Percentiles rank a stretch among this genome's conserved stretches.
phyloP scores from a whole-genome alignment of 805 yeast species.

The Saturnispora sekii region DNA sequence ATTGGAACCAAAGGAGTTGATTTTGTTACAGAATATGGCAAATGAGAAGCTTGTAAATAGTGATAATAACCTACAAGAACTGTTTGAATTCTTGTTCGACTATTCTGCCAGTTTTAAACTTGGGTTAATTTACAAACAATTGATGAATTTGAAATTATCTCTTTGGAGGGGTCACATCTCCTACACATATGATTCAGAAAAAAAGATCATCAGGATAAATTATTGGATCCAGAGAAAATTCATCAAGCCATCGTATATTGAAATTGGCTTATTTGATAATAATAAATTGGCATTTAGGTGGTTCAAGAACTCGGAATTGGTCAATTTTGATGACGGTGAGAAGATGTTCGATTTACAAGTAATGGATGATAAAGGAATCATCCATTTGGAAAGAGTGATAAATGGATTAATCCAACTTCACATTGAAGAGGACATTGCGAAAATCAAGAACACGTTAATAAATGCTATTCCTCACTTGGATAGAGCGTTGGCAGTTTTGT shows the following conservation, averaged over 20 bases:
- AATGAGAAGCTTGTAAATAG: conserved; percentile 37
- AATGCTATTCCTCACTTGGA: conserved; percentile 23
- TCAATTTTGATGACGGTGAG: conserved; percentile 7
- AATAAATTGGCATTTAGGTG: conserved; percentile 47
- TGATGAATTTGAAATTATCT: conserved; percentile 39
- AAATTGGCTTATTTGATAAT: conserved; percentile 45
- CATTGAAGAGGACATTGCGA: conserved; percentile 26
- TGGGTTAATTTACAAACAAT: conserved; percentile 47
- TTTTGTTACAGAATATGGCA: conserved; percentile 43
- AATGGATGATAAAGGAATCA: conserved; percentile 23
- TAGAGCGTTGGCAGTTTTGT: conserved; percentile 20
- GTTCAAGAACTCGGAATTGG: conserved; percentile 44
- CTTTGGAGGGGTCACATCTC: conserved; percentile 54
- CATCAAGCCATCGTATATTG: conserved; percentile 43
- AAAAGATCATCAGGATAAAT: conserved; percentile 42
- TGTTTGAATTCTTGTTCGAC: conserved; percentile 47
- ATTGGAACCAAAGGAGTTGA: conserved; percentile 26
- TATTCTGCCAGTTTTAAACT: conserved; percentile 59
- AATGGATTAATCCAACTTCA: conserved; percentile 33
- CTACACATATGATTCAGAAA: conserved; percentile 46
- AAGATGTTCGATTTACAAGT: conserved; percentile 21
- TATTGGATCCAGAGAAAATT: conserved; percentile 53
- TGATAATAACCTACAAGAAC: conserved; percentile 36
- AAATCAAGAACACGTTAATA: conserved; percentile 25
- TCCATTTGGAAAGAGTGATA: conserved; percentile 31